Conservation (phyloP, 1,284 basidiomycete genomes). For the Papiliotrema terrestris region DNA sequence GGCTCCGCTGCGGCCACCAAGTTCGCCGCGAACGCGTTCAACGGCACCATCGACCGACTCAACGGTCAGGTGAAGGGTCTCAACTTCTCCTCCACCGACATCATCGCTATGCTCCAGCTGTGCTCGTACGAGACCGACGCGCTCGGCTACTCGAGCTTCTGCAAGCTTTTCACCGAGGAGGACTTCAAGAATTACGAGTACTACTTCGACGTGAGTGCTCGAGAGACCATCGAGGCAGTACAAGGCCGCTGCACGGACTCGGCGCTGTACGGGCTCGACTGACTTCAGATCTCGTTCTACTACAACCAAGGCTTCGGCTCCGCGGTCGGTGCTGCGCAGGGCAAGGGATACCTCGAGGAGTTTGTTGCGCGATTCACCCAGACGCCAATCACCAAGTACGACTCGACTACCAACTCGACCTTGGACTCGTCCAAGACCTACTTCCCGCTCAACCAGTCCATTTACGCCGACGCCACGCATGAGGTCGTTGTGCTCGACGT, state of each 20-base stretch:
- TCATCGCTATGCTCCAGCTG: constrained; percentile 40
- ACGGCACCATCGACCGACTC: constrained; percentile 6
- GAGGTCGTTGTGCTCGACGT: constrained; percentile 72
- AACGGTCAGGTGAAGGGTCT: constrained; percentile 17
- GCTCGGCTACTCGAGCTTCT: constrained; percentile 84
- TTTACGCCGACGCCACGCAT: constrained; percentile 59
- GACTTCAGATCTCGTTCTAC: constrained; percentile 57
- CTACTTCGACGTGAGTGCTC: constrained; percentile 6
- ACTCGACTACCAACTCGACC: constrained; percentile 75
- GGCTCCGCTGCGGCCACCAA: constrained; percentile 53
- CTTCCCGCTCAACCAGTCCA: constrained; percentile 73
- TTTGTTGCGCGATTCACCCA: constrained; percentile 73
- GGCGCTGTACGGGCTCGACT: constrained; percentile 49
- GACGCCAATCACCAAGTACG: constrained; percentile 62
- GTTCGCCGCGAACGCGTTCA: constrained; percentile 58
- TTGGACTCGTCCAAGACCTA: constrained; percentile 64
- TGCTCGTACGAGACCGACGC: constrained; percentile 90
- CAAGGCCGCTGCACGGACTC: too few relatives aligned
- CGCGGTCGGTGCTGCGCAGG: constrained; percentile 71
- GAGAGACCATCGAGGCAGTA: too few relatives aligned
- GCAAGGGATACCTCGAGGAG: constrained; percentile 80
- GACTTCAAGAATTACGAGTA: constrained; percentile 83
- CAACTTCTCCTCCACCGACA: constrained; percentile 27
- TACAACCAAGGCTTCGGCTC: constrained; percentile 76
- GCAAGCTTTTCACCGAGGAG: constrained; percentile 78